Evolutionary conservation across 1,284 basidiomycete genomes (phyloP).

Genomic region (Agroathelia rolfsii): DNA sequence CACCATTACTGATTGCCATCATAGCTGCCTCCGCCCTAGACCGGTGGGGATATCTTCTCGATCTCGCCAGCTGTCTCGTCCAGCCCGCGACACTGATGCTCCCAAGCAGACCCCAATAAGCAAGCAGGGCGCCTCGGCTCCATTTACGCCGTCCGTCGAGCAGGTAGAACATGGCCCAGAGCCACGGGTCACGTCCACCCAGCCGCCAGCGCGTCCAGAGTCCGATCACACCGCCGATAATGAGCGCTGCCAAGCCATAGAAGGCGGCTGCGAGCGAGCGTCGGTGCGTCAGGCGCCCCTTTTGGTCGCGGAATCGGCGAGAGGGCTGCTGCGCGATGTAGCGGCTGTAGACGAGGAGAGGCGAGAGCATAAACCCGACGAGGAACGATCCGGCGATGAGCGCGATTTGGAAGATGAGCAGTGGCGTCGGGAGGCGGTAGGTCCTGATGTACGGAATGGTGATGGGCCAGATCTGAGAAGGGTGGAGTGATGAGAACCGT

Average conservation of each 20-base stretch:
- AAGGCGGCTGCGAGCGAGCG: conserved; percentile 82
- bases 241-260: conserved; percentile 69
- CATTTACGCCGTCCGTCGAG: conserved; percentile 70
- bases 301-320: conserved; percentile 81
- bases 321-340: conserved; percentile 88
- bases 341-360: conserved; percentile 86
- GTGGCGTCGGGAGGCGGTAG: conserved; percentile 86
- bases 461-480: conserved; percentile 62
- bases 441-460: conserved; percentile 87
- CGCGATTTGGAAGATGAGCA: conserved; percentile 88
- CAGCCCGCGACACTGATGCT: conserved; percentile 85
- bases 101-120: conserved; percentile 80
- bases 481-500: conserved; percentile 4
- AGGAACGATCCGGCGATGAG: conserved; percentile 89
- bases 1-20: conserved; percentile 16
- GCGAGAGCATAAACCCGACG: conserved; percentile 89
- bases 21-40: conserved; percentile 28
- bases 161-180: conserved; percentile 74
- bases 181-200: conserved; percentile 78
- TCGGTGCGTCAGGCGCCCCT: conserved; percentile 80
- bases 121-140: conserved; percentile 74
- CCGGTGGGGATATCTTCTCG: conserved; percentile 53
- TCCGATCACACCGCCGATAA: conserved; percentile 83
- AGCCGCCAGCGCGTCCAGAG: conserved; percentile 90
- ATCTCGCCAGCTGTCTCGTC: conserved; percentile 79